These are phyloP conservation scores for Globisporangium recalcitrans DNA, from an alignment of 352 stramenopile genomes.

Conservation along the genomic window DNA sequence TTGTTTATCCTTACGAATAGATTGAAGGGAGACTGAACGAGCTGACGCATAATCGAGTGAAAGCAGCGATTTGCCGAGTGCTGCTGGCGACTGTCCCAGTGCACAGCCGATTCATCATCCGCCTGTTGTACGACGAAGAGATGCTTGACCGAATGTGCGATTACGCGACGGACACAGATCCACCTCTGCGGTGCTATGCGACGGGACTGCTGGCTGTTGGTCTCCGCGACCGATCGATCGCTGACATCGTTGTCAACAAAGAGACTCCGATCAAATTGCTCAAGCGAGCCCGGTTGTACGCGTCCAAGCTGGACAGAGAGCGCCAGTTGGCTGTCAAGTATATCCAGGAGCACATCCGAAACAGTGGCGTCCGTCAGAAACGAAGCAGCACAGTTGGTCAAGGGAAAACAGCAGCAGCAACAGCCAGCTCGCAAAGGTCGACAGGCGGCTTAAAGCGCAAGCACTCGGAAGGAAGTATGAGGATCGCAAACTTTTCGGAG, in stretches of 20 bases:
- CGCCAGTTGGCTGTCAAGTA: constrained; percentile 65
- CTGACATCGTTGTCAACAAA: constrained; percentile 80
- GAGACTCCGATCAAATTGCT: constrained; percentile 70
- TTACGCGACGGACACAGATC: constrained; percentile 52
- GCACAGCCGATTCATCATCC: constrained; percentile 70
- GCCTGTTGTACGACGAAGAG: constrained; percentile 73
- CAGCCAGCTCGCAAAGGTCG: neutral
- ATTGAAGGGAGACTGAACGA: constrained; percentile 65
- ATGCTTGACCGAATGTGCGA: constrained; percentile 68
- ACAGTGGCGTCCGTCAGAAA: constrained; percentile 28
- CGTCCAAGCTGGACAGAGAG: constrained; percentile 71
- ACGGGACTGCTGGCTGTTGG: constrained; percentile 72
- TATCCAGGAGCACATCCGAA: constrained; percentile 62
- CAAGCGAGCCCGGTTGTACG: constrained; percentile 66
- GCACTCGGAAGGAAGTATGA: constrained; percentile 27
- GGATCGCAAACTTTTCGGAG: constrained; percentile 14
- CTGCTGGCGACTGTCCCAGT: constrained; percentile 70
- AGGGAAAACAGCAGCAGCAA: constrained; percentile 9
- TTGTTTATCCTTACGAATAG: constrained; percentile 17
- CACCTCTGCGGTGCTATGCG: constrained; percentile 64
- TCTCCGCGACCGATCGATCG: constrained; percentile 72
- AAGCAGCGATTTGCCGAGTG: constrained; percentile 64
- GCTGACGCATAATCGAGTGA: constrained; percentile 47
- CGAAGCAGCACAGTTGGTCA: constrained; percentile 16
- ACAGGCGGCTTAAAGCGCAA: constrained; percentile 37